A percentile compares a stretch with the other conserved stretches of the same genome.
These are phyloP conservation scores for Brettanomyces bruxellensis DNA, from an alignment of 805 yeast genomes.

Conservation along the genomic window DNA sequence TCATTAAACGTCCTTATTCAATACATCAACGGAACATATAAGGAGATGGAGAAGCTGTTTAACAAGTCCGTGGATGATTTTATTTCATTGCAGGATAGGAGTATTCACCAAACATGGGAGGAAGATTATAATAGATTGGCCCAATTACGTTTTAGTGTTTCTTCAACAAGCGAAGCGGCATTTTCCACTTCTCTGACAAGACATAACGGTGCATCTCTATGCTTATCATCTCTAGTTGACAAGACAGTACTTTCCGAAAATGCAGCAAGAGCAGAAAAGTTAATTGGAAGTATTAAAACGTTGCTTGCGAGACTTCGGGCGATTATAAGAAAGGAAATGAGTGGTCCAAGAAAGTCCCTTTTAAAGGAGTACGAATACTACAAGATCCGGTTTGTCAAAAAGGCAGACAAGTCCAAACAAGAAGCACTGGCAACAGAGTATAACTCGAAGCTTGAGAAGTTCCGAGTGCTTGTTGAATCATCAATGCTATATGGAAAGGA, in stretches of 20 bases:
- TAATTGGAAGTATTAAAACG: slow-evolving; percentile 11
- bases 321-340: slow-evolving; percentile 29
- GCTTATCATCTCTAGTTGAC: slow-evolving; percentile 27
- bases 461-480: slow-evolving; percentile 16
- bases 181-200: slow-evolving; percentile 12
- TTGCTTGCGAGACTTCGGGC: slow-evolving; percentile 23
- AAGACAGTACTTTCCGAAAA: slow-evolving; percentile 19
- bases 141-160: slow-evolving; percentile 6
- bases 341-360: slow-evolving; percentile 26
- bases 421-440: slow-evolving; percentile 12
- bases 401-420: slow-evolving; percentile 6
- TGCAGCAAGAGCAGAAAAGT: slow-evolving; percentile 23
- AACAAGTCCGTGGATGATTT: slow-evolving; percentile 26
- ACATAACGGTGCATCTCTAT: slow-evolving; percentile 8
- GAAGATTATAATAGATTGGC: slow-evolving; percentile 21
- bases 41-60: slow-evolving; percentile 31
- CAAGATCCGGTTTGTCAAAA: slow-evolving; percentile 27
- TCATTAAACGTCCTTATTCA: slow-evolving; percentile 42
- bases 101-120: slow-evolving; percentile 35
- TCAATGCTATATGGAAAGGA: slow-evolving; percentile 13
- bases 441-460: slow-evolving; percentile 11
- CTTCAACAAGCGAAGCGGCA: too few species aligned
- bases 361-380: slow-evolving; percentile 33
- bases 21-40: slow-evolving; percentile 37
- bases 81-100: slow-evolving; percentile 30